A percentile compares a stretch with the other conserved stretches of the same genome.
phyloP scores from a whole-genome alignment of 2,329 filamentous ascomycete genomes.

The Cladophialophora carrionii region DNA sequence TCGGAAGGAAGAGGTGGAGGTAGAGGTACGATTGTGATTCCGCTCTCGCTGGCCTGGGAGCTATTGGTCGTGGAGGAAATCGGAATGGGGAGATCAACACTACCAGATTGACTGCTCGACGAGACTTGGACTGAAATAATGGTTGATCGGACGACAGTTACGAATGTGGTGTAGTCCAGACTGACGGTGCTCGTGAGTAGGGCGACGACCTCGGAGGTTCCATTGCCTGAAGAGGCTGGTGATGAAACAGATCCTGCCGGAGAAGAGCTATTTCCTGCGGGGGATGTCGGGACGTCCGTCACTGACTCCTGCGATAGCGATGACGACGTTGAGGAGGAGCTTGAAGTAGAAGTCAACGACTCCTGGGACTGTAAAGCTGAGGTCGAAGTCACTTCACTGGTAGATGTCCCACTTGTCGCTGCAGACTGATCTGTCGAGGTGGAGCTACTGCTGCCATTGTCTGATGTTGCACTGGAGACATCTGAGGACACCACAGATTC shows the following conservation, averaged over 20 bases:
- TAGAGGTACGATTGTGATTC: slow-evolving; percentile 4
- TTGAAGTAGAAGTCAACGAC: background rate
- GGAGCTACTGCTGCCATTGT: background rate
- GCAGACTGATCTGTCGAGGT: background rate
- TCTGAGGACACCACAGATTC: background rate
- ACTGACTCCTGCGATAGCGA: background rate
- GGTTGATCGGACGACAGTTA: slow-evolving; percentile 20
- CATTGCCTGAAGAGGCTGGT: background rate
- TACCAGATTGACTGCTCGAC: background rate
- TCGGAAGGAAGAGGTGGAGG: background rate
- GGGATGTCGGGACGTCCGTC: background rate
- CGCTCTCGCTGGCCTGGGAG: background rate
- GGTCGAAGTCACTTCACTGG: background rate
- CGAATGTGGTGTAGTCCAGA: slow-evolving; percentile 16
- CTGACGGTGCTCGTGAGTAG: slow-evolving; percentile 16
- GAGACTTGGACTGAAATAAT: slow-evolving; percentile 14
- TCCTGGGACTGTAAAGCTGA: background rate
- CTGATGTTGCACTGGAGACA: background rate
- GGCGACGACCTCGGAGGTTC: slow-evolving; percentile 7
- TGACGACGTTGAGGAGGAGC: background rate
- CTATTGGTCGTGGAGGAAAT: background rate
- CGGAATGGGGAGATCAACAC: background rate
- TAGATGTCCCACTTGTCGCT: slow-evolving; percentile 6
- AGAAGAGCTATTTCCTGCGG: background rate
- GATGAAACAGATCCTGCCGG: background rate